These are phyloP conservation scores for Gillenia trifoliata DNA, from an alignment of 306 rosid genomes.

Conservation along the genomic window DNA sequence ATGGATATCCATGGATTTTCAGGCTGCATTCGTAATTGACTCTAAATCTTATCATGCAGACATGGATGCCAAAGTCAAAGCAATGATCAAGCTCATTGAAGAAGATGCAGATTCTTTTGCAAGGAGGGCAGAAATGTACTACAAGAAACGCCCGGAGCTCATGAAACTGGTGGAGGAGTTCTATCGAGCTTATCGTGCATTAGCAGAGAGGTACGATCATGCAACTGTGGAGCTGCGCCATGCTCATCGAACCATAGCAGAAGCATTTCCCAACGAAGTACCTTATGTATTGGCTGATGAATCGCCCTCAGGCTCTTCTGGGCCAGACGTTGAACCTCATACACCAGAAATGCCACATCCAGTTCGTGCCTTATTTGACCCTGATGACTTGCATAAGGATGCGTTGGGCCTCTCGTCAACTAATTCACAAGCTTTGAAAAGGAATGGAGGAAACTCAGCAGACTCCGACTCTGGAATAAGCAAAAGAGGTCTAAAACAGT, in stretches of 20 bases:
- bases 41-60: constrained; percentile 42
- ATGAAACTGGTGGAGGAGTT: constrained; percentile 96
- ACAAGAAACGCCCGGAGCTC: constrained; percentile 96
- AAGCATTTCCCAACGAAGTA: constrained; percentile 82
- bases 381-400: constrained; percentile 53
- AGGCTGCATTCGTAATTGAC: constrained; percentile 8
- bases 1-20: neutral
- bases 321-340: constrained; percentile 48
- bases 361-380: constrained; percentile 38
- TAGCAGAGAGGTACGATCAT: constrained; percentile 97
- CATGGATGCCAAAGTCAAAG: constrained; percentile 94
- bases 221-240: constrained; percentile 94
- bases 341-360: constrained; percentile 58
- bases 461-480: constrained; percentile 33
- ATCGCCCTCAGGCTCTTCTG: constrained; percentile 52
- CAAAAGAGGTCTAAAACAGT: constrained; percentile 74
- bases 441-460: constrained; percentile 35
- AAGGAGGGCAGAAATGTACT: constrained; percentile 99
- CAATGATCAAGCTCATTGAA: constrained; percentile 98
- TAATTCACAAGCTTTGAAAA: constrained; percentile 29
- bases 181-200: constrained; percentile 97
- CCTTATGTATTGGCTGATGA: constrained; percentile 56
- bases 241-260: constrained; percentile 93
- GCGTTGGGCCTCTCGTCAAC: constrained; percentile 41
- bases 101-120: constrained; percentile 99